These are phyloP conservation scores for Lathyrus aphaca DNA, from an alignment of 306 rosid species.

Conservation along the genomic window DNA sequence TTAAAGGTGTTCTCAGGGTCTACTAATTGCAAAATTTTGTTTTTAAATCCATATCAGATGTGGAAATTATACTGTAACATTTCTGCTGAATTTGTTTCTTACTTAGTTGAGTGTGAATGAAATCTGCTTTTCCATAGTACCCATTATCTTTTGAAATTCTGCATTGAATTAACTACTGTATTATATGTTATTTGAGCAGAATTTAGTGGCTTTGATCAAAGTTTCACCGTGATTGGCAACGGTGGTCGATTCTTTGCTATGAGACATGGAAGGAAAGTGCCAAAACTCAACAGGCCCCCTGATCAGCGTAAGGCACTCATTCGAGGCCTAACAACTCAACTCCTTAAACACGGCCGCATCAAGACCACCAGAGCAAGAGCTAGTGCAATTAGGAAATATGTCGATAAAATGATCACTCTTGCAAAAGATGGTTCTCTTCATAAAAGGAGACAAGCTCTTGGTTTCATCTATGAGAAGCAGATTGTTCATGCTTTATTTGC, in stretches of 20 bases:
- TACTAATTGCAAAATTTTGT: neutral
- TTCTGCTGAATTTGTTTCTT: slow-evolving; percentile 3
- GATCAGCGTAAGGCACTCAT: slow-evolving; percentile 90
- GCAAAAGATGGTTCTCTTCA: slow-evolving; percentile 95
- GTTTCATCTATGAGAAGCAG: slow-evolving; percentile 92
- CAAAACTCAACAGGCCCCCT: slow-evolving; percentile 94
- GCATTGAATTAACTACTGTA: slow-evolving; percentile 24
- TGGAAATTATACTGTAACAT: neutral
- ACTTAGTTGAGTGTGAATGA: slow-evolving; percentile 13
- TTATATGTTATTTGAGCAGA: slow-evolving; percentile 52
- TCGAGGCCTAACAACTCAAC: slow-evolving; percentile 93
- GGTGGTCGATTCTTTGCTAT: slow-evolving; percentile 79
- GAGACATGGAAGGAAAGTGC: slow-evolving; percentile 92
- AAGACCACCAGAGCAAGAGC: slow-evolving; percentile 95
- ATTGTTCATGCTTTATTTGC: slow-evolving; percentile 95
- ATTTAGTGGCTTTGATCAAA: slow-evolving; percentile 47
- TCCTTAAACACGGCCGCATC: slow-evolving; percentile 90
- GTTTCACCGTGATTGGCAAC: slow-evolving; percentile 60
- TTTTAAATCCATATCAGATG: neutral
- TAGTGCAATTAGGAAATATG: slow-evolving; percentile 88
- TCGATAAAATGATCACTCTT: slow-evolving; percentile 92
- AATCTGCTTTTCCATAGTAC: slow-evolving; percentile 1
- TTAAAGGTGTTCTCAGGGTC: neutral
- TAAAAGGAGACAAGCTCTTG: slow-evolving; percentile 97
- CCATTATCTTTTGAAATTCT: slow-evolving; percentile 29